Base-by-base conservation (phyloP, 306 rosid species). In the Glycine latifolia region DNA sequence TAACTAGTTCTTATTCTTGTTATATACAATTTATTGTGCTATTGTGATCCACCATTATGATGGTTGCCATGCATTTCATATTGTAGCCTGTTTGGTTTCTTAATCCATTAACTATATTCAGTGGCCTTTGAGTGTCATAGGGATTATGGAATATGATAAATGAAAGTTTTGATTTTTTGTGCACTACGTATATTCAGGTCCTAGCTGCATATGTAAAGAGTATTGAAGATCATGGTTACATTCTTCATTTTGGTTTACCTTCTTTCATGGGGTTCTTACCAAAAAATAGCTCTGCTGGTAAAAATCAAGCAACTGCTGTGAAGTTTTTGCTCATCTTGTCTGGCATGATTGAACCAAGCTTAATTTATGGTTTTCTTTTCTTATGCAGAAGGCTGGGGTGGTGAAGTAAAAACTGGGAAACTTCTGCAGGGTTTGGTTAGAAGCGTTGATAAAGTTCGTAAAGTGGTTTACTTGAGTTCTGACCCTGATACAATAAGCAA, bases 171-270 rank as follows among this genome's bases (percentile, higher is more conserved):
- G 10, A 39, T 76, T 62, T 26, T 79, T 35, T 17, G 65, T 49
- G 44, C 54, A 4, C 31, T 17, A 6, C 14, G 11, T 78, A 44
- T 71, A 76, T 88, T 65, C 93, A 95, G 98, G 94, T 95, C 75
- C 87, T 93, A 67, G 70, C 89, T 67, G 92, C 98, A 72, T 95
- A 93, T 77, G 91, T 95, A 60, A 95, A 92, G 86, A 95, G 99
- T 85, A 84, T 93, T 62, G 97, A 95, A 88, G 99, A 95, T 75
- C 98, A 95, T 86, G 99, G 99, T 65, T 95, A 87, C 87, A 92
- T 93, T 87, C 99, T 95, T 89, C 93, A 93, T 89, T 95, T 91
- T 92, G 99, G 99, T 68, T 70, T 87, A 78, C 50, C 96, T 78
- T 91, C 91, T 67, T 95, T 95, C 84, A 86, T 68, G 54, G 99